phyloP scores from a whole-genome alignment of 2,329 filamentous ascomycete genomes.

The Penicillium capsulatum region DNA sequence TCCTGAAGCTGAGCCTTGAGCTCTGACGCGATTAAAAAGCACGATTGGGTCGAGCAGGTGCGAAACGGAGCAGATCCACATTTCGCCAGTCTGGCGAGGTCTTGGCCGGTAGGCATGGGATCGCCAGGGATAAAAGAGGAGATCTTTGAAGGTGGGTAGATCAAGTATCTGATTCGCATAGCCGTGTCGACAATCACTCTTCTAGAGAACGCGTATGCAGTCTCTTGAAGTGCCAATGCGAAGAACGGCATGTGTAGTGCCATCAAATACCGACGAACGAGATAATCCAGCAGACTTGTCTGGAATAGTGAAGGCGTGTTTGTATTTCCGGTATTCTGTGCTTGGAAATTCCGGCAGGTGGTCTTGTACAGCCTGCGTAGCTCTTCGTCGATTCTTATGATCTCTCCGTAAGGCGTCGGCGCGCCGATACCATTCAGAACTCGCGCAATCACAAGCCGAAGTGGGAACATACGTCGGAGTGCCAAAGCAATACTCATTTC shows the following conservation, averaged over 20 bases:
- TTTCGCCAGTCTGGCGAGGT: constrained; percentile 39
- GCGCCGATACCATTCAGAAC: constrained; percentile 25
- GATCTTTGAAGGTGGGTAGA: constrained; percentile 29
- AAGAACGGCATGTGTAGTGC: constrained; percentile 32
- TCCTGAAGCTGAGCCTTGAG: constrained; percentile 27
- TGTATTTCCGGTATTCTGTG: constrained; percentile 2
- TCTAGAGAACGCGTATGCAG: constrained; percentile 46
- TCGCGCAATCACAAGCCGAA: constrained; percentile 35
- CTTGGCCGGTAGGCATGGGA: constrained; percentile 7
- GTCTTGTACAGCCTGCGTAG: constrained; percentile 44
- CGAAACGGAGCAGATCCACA: constrained; percentile 36
- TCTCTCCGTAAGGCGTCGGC: constrained; percentile 22
- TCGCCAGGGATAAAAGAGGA: background rate
- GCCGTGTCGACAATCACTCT: constrained; percentile 48
- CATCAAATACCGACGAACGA: constrained; percentile 27
- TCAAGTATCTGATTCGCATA: constrained; percentile 46
- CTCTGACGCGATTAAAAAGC: constrained; percentile 23
- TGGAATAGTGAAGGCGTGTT: constrained; percentile 3
- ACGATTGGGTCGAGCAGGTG: constrained; percentile 15
- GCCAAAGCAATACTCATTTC: constrained; percentile 35
- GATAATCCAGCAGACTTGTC: constrained; percentile 21
- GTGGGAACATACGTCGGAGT: constrained; percentile 35
- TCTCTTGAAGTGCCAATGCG: constrained; percentile 17
- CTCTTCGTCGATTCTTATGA: constrained; percentile 39
- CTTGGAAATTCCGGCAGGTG: constrained; percentile 31